Base-by-base conservation (phyloP, 208 protist species). In the Wallacemonas sp. region DNA sequence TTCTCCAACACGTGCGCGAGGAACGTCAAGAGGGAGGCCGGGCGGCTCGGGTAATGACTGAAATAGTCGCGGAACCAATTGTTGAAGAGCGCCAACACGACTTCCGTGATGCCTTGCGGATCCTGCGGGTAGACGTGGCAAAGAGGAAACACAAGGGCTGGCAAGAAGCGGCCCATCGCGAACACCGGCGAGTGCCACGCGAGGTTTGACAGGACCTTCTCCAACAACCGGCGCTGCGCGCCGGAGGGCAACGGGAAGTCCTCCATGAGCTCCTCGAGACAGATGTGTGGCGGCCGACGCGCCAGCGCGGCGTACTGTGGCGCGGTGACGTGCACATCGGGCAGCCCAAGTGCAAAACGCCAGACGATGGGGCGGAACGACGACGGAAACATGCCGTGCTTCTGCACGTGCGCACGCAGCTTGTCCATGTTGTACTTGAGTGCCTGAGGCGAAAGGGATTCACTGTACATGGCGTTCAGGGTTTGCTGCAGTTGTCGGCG, bases 1-100 rank as follows among this genome's bases (percentile, higher is more conserved):
- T 55, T 33, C 3, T 59, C 42, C 26, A 97, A 74, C 24, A 83
- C 39, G 24, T 74, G 74, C 26, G 78, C 69, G 37, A 95, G 57
- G 24, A 87, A 80, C 4, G 74, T 57, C 15, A 83, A 68, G 30
- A 93, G 45, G 17, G 45, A n/a, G 33, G 78, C 58, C 15, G 92
- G 86, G 15, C 73, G 69, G 13, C 84, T 78, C 3, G 92, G 89
- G 63, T 95, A 92, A 69, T 76, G 91, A 22, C 76, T 37, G 61
- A 95, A 92, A 60, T 83, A 94, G 17, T 94, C 83, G 9, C 68
- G 21, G 1, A 90, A 88, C 87, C 87, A 93, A 61, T 97, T 97
- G 8, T 41, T 68, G 30, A 95, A 81, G 39, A 94, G 81, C 1
- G 78, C 37, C 36, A 97, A 66, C 26, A 81, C 52, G 10, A 86